A percentile compares a stretch with the other conserved stretches of the same genome.
These are phyloP conservation scores for Nannochloropsis gaditana DNA, from an alignment of 108 stramenopile genomes.

Conservation along the genomic window DNA sequence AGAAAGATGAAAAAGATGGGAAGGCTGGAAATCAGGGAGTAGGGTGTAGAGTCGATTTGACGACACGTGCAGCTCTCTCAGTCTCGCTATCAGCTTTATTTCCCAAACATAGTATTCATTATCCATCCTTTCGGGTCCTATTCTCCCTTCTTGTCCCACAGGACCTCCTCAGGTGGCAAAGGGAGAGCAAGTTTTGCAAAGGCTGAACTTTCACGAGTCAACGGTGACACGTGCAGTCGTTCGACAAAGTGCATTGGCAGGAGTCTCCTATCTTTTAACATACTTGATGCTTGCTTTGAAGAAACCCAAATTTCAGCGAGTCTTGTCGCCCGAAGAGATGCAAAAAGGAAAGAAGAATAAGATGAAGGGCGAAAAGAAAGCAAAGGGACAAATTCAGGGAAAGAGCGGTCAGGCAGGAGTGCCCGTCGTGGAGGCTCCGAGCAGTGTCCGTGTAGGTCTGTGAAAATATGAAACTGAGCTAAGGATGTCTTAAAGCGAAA, in stretches of 20 bases:
- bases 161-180: background rate
- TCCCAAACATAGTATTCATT: background rate
- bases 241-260: background rate
- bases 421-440: background rate
- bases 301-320: background rate
- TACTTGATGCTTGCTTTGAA: background rate
- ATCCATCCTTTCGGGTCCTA: background rate
- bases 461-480: too few species aligned
- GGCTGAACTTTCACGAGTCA: constrained; percentile 2
- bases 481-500: too few species aligned
- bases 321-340: background rate
- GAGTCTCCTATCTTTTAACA: background rate
- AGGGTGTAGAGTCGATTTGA: background rate
- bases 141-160: background rate
- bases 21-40: background rate
- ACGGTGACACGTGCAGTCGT: background rate
- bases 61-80: background rate
- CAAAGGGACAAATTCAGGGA: background rate
- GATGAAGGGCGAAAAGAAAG: background rate
- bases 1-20: background rate
- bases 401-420: background rate
- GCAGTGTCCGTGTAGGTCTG: background rate
- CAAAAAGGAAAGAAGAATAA: background rate
- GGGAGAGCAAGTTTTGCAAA: background rate
- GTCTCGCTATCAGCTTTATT: background rate